Evolutionary conservation across 768 basidiomycete species (phyloP).

Genomic region (Phlebiopsis gigantea): DNA sequence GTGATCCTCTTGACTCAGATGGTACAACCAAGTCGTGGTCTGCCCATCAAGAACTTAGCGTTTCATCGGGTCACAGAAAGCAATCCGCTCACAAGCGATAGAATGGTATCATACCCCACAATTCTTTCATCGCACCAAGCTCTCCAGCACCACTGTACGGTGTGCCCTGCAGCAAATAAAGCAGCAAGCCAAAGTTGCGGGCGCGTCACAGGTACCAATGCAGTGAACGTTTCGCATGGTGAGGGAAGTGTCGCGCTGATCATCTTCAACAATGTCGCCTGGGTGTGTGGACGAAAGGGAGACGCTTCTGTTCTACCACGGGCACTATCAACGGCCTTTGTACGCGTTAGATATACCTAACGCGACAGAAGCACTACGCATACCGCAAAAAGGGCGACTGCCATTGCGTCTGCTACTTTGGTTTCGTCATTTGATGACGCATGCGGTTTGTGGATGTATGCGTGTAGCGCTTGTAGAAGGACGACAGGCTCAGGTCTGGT

Average conservation of each 20-base stretch:
- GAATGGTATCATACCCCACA: conserved; percentile 44
- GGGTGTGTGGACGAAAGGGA: conserved; percentile 43
- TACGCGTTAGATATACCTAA: not conserved
- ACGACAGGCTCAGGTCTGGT: not conserved
- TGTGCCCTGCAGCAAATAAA: conserved; percentile 52
- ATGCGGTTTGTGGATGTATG: not conserved
- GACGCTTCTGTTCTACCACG: conserved; percentile 2
- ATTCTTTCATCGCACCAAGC: conserved; percentile 52
- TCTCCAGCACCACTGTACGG: conserved; percentile 61
- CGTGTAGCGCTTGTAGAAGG: not conserved
- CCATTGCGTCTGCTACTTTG: conserved; percentile 30
- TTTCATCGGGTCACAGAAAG: not conserved
- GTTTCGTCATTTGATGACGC: conserved; percentile 15
- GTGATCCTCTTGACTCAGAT: conserved; percentile 5
- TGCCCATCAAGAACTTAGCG: not conserved
- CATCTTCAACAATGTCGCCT: conserved; percentile 38
- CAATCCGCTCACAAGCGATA: conserved; percentile 38
- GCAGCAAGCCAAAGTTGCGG: conserved; percentile 42
- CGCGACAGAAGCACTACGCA: not conserved
- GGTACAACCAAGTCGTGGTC: conserved; percentile 12
- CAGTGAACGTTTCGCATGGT: conserved; percentile 15
- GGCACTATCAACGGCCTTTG: conserved; percentile 7
- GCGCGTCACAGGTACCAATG: conserved; percentile 29
- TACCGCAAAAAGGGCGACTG: conserved; percentile 33
- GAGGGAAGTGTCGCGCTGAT: conserved; percentile 18